Evolutionary conservation across 2,329 filamentous ascomycete species (phyloP), one percentile per base, ranked within the genome.

Genomic region (Helicocarpus griseus): DNA sequence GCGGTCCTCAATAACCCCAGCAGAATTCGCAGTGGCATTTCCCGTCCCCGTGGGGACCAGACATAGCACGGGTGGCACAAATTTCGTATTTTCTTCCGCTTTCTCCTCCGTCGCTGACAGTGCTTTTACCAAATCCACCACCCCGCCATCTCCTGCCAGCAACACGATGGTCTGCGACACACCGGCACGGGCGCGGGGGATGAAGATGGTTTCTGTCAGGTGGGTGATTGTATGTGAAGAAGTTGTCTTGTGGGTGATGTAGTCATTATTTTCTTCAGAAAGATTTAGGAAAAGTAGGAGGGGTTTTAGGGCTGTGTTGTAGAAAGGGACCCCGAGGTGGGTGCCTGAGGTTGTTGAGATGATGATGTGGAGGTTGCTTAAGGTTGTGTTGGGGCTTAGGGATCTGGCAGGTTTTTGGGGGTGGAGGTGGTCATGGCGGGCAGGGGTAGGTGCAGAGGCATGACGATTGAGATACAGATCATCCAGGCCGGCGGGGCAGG

Each of bases 71-170:
- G 85, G 80, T 51, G 80, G 80, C 54, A 64, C 57, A 52, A 68
- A 67, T 9, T 54, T 53, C 36, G 33, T 36, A 7, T 56, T 54
- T 11, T 61, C 53, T 3, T 51, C 49, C 5, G 14, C 53, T 50
- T 31, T 35, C 8, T n/a, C 51, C 52, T 36, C 35, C 52, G 56
- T 65, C 44, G 61, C 56, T 3, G 73, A 61, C 0, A 85, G 74
- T 2, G 78, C 79, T 63, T 96, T 94, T 53, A 95, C 74, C 1
- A 93, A 73, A 60, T 97, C 91, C 17, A 89, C 78, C 2, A 95
- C 68, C 5, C 89, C 91, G 13, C 91, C 91, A 65, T 97, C 91
- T 5, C 91, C 91, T 46, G 86, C 91, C 4, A 96, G 75, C 11
- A 97, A 77, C 28, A 96, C 69, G 24, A 96, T 75, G 0, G 83